Percentiles rank a stretch among this genome's conserved stretches.
These are phyloP conservation scores for Fonticula alba DNA, from an alignment of 78 protist species.

Conservation along the genomic window DNA sequence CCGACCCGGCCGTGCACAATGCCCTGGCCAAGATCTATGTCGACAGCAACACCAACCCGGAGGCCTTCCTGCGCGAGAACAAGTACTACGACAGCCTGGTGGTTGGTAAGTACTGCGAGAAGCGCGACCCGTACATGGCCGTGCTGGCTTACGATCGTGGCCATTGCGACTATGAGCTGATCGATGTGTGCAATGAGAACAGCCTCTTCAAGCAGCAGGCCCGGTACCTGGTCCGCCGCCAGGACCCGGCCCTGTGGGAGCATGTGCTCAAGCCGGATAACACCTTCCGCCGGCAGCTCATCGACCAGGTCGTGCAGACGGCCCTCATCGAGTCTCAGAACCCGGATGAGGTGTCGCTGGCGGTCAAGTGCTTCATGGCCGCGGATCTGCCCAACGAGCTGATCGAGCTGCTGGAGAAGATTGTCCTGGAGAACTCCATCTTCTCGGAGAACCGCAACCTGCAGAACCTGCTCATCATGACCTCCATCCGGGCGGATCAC, in stretches of 20 bases:
- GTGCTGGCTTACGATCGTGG: constrained; percentile 72
- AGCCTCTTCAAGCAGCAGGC: constrained; percentile 91
- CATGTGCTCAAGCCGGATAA: constrained; percentile 71
- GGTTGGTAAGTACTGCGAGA: constrained; percentile 86
- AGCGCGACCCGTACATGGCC: constrained; percentile 94
- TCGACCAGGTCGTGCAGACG: constrained; percentile 85
- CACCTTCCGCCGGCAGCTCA: constrained; percentile 42
- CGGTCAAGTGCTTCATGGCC: constrained; percentile 96
- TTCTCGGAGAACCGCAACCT: constrained; percentile 77
- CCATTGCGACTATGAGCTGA: constrained; percentile 82
- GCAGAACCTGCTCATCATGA: constrained; percentile 93
- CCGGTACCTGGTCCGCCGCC: constrained; percentile 80
- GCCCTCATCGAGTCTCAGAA: constrained; percentile 84
- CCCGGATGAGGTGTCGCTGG: constrained; percentile 74
- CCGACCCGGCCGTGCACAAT: constrained; percentile 86
- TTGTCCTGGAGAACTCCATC: constrained; percentile 70
- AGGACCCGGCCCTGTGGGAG: constrained; percentile 91
- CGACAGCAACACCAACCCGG: constrained; percentile 71
- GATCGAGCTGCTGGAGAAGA: constrained; percentile 95
- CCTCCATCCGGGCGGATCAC: constrained; percentile 92
- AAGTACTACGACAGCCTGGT: constrained; percentile 43
- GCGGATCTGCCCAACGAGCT: constrained; percentile 94
- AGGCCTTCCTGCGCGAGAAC: constrained; percentile 79
- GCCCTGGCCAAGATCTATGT: constrained; percentile 97
- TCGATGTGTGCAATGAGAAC: constrained; percentile 81